A percentile compares a stretch with the other conserved stretches of the same genome.
phyloP scores from a whole-genome alignment of 768 basidiomycete genomes.

The Boletus rex-veris region DNA sequence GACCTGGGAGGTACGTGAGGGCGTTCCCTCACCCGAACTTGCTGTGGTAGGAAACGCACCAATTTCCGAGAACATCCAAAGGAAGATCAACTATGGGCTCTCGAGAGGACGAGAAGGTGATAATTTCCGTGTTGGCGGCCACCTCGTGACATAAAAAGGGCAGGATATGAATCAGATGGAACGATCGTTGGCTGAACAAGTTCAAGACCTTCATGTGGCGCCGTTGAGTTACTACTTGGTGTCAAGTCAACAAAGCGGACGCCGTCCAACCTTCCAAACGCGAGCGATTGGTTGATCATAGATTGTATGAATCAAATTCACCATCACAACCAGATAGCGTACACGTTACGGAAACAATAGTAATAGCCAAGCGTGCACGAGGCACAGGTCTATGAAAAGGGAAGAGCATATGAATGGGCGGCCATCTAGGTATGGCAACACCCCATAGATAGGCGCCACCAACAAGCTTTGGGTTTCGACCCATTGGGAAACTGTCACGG shows the following conservation, averaged over 20 bases:
- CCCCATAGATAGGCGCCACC: slow-evolving; percentile 11
- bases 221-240: slow-evolving; percentile 3
- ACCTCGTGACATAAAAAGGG: slow-evolving; percentile 26
- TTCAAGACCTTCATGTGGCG: slow-evolving; percentile 16
- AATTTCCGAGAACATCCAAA: slow-evolving; percentile 23
- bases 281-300: slow-evolving; percentile 7
- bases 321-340: slow-evolving; percentile 12
- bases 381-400: slow-evolving; percentile 10
- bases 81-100: slow-evolving; percentile 13
- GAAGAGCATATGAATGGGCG: slow-evolving; percentile 18
- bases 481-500: slow-evolving; percentile 19
- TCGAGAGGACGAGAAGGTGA: slow-evolving; percentile 46
- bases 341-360: slow-evolving; percentile 3
- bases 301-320: slow-evolving; percentile 12
- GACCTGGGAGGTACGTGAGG: slow-evolving; percentile 33
- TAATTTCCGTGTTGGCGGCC: slow-evolving; percentile 62
- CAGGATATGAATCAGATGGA: slow-evolving; percentile 11
- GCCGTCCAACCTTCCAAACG: background rate
- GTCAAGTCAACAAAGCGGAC: slow-evolving; percentile 15
- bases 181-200: slow-evolving; percentile 10
- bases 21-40: slow-evolving; percentile 3
- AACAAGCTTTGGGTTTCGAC: slow-evolving; percentile 4
- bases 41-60: slow-evolving; percentile 23
- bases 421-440: slow-evolving; percentile 13
- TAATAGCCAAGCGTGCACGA: slow-evolving; percentile 10